Base-by-base conservation (phyloP, 148 eudicot species). In the Polygonum maritimum region DNA sequence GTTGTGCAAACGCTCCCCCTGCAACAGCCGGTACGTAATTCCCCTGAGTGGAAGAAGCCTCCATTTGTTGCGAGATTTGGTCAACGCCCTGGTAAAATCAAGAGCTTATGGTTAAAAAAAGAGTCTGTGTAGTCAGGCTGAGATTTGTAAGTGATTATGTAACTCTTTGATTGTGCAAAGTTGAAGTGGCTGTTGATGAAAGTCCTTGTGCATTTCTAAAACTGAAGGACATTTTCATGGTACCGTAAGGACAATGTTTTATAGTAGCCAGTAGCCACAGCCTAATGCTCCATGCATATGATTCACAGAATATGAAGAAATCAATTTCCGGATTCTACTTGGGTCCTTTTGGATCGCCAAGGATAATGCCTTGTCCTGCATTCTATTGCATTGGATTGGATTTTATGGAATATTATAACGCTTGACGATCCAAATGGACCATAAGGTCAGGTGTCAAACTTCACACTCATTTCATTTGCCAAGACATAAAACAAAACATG, bases 21-120 rank as follows among this genome's bases (percentile, higher is more conserved):
- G 97, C 84, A 79, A 94, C 73, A 65, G 97, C 89, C 21, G 97
- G 98, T 71, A 90, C 96, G 76, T 94, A 94, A 60, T 84, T 85
- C 77, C 97, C 98, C 74, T 88, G 94, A 2, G 85, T 38, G 38
- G 87, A 76, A 48, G 81, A 57, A 49, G 86, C 80, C 21, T 76
- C 22, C 51, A 86, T 85, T 74, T 83, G 82, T 83, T 91, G 92
- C 19, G 91, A 82, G 78, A 54, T 86, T 75, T 83, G 87, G 71
- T 86, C 82, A 8, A 80, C 76, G 40, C 55, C 73, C 94, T 65
- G 18, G 36, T 65, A 19, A 36, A 35, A 15, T 15, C 36, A 35
- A 18, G 7, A 14, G 41, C n/a, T 33, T 35, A 65, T 33, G 40
- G 41, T 15, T 58, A 58, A 9, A 3, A 60, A 21, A 19, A 10